These are phyloP conservation scores for Pythium phragmiticola DNA, from an alignment of 352 stramenopile species.

Conservation along the genomic window DNA sequence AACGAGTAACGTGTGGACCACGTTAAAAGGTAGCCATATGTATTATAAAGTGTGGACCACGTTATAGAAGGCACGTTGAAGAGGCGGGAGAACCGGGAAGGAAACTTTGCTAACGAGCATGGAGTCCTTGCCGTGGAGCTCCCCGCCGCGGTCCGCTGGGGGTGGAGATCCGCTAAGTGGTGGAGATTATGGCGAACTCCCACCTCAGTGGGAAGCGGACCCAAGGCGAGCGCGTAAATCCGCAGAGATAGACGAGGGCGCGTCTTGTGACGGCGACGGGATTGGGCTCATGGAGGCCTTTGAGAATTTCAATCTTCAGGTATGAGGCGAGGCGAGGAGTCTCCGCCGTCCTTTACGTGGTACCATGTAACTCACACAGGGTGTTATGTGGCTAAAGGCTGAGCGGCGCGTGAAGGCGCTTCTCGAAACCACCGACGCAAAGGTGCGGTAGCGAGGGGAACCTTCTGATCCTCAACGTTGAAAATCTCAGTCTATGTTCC, in stretches of 20 bases:
- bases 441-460: conserved; percentile 18
- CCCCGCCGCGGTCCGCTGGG: neutral
- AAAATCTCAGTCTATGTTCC: too few species aligned
- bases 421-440: conserved; percentile 32
- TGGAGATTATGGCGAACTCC: neutral
- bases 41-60: neutral
- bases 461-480: neutral
- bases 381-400: conserved; percentile 26
- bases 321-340: conserved; percentile 4
- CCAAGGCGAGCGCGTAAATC: neutral
- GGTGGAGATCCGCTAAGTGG: neutral
- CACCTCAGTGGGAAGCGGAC: neutral
- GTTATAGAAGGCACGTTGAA: neutral
- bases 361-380: neutral
- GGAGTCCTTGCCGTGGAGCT: neutral
- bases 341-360: neutral
- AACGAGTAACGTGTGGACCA: neutral
- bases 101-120: neutral
- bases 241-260: neutral
- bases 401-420: conserved; percentile 40
- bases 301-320: conserved; percentile 50
- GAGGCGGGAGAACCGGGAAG: neutral
- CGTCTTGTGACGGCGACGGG: neutral
- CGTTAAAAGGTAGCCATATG: neutral
- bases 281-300: conserved; percentile 46